Evolutionary conservation across 495 filamentous ascomycete genomes (phyloP), one percentile per base, ranked within the genome.

Genomic region (Aspergillus diversus): DNA sequence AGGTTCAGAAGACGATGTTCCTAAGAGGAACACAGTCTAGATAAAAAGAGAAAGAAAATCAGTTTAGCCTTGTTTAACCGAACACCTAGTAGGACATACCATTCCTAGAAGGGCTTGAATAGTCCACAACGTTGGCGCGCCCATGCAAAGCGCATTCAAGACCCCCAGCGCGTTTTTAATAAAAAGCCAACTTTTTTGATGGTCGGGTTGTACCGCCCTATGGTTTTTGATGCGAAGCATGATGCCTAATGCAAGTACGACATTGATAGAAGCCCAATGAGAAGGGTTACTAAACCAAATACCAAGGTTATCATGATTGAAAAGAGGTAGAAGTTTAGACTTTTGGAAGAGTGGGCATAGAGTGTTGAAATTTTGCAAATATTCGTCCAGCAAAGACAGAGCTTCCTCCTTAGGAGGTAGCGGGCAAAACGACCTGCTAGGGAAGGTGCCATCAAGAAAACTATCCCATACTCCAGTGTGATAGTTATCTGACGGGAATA

Each of bases 141-240:
- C 57, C n/a, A 69, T 61, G 15, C 54, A 59, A 27, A 69, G 54
- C 5, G 64, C 63, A 57, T 61, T 63, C 12, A 66, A 52, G 5
- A 53, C 59, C 7, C 55, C 54, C 33, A 69, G 27, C 0, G 63
- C 67, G 43, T 63, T 63, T 42, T 69, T 66, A 8, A 69, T 64
- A n/a, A 64, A 69, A 1, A 66, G 48, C 55, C 63, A 61, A 42
- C 67, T 62, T 37, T 58, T 64, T 46, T 66, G 57, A 49, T 61
- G 61, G n/a, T 64, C 63, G 1, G 48, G 16, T 48, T 62, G 60
- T 1, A 47, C 57, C 27, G 37, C 11, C 5, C 12, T 50, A 11
- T 39, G n/a, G 33, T 60, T 35, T 15, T 60, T 59, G 17, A 35
- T 33, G 9, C 63, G 63, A 33, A 66, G 56, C 39, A 63, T 61